Base-by-base conservation (phyloP, 768 basidiomycete genomes). In the Boletus subcaerulescens region DNA sequence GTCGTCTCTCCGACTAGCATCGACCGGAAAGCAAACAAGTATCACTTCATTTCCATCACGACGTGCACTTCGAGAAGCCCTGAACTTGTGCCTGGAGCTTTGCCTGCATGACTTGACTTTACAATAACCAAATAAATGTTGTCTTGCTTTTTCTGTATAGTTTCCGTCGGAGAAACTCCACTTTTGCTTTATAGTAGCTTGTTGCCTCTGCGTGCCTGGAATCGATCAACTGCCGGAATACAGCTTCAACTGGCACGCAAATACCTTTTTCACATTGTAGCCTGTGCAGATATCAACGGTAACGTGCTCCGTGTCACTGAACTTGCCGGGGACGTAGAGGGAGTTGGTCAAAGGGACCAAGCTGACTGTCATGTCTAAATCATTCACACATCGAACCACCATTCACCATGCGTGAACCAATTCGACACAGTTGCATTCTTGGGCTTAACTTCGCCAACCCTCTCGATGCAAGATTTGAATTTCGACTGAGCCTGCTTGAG, bases 211-310 rank as follows among this genome's bases (percentile, higher is more conserved):
- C 73, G 87, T 8, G 87, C 86, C 95, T 98, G 69, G 12, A n/a
- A 20, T 24, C 3, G 33, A 53, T 67, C 52, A 59, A 18, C 32
- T 26, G 18, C 17, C 31, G 11, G 12, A 40, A 46, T 5, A 44
- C 12, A 8, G n/a, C 15, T 33, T 20, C 49, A 29, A 48, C 14
- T 52, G 24, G 51, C 76, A 42, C 4, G 2, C 8, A 10, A 29
- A 47, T 45, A 92, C 97, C 81, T 98, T 99, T 73, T 91, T 86
- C 17, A 98, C 90, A 61, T 87, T 98, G 72, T 98, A 99, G 0
- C 97, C 96, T 0, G 96, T 98, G 2, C 97, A 97, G 26, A 98
- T 80, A 68, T 99, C 97, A 38, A 98, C 84, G 58, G 98, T 86
- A 45, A 99, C 95, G 61, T 92, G 82, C 43, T 93, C 88, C 1